Evolutionary conservation across 164 flowering plant genomes (phyloP).

Genomic region (Magnolia kwangsiensis): DNA sequence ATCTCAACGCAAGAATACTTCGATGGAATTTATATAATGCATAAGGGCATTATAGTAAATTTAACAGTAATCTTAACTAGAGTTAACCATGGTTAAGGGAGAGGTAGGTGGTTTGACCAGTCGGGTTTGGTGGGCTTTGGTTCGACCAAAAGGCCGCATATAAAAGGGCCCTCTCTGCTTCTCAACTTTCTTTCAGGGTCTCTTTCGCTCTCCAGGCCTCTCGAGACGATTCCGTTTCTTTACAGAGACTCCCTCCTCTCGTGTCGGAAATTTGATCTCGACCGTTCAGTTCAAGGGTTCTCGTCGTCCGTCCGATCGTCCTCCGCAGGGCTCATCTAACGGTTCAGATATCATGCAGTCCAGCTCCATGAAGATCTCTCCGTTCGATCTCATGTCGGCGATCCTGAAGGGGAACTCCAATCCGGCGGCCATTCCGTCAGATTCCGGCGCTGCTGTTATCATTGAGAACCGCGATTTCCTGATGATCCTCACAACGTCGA

Average conservation of each 20-base stretch:
- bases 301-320: background rate
- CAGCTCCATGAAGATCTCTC: conserved; percentile 45
- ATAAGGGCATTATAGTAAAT: conserved; percentile 6
- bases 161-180: conserved; percentile 5
- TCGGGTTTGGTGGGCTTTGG: conserved; percentile 65
- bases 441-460: conserved; percentile 31
- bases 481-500: conserved; percentile 64
- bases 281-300: background rate
- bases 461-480: conserved; percentile 59
- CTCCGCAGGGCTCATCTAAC: background rate
- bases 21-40: too few relatives aligned
- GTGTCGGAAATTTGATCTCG: background rate
- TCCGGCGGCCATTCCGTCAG: conserved; percentile 36
- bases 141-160: conserved; percentile 9
- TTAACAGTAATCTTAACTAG: background rate
- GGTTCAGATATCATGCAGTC: conserved; percentile 4
- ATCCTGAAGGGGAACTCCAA: conserved; percentile 46
- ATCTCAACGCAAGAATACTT: too few relatives aligned
- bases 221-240: background rate
- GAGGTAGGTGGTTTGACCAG: conserved; percentile 55
- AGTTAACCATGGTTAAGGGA: conserved; percentile 47
- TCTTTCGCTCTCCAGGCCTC: conserved; percentile 4
- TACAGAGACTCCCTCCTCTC: background rate
- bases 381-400: conserved; percentile 60
- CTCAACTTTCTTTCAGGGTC: conserved; percentile 7